Percentiles rank a stretch among this genome's conserved stretches.
These are phyloP conservation scores for Ceratocystis diversiconidia DNA, from an alignment of 2,329 filamentous ascomycete species.

Conservation along the genomic window DNA sequence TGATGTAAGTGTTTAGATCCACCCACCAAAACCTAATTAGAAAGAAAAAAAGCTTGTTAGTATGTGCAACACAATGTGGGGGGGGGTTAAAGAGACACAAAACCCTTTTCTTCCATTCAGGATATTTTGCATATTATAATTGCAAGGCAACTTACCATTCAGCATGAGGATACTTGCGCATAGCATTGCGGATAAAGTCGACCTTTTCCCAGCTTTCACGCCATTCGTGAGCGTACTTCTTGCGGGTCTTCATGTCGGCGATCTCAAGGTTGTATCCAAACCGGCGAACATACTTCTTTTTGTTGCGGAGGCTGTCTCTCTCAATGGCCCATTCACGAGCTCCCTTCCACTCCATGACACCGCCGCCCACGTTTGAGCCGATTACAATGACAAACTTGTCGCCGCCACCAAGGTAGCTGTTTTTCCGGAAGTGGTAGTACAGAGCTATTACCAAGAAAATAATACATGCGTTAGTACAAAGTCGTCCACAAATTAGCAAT, in stretches of 20 bases:
- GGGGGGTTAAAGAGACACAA: neutral
- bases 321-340: conserved; percentile 97
- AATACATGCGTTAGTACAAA: neutral
- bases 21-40: conserved; percentile 96
- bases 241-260: conserved; percentile 97
- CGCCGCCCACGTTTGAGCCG: conserved; percentile 84
- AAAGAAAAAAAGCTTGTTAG: conserved; percentile 1
- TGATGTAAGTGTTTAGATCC: conserved; percentile 92
- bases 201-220: conserved; percentile 99
- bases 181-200: conserved; percentile 73
- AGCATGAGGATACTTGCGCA: conserved; percentile 87
- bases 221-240: conserved; percentile 97
- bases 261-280: conserved; percentile 97
- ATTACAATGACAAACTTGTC: conserved; percentile 88
- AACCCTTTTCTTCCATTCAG: neutral
- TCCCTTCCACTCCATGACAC: conserved; percentile 98
- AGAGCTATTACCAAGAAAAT: conserved; percentile 31
- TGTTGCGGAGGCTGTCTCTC: conserved; percentile 88
- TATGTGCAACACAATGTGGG: neutral
- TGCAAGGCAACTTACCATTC: conserved; percentile 58
- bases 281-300: conserved; percentile 67
- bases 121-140: neutral
- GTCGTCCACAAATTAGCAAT: neutral
- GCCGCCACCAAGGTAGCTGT: conserved; percentile 62
- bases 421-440: conserved; percentile 53